Percentiles rank a stretch among this genome's conserved stretches.
phyloP scores from a whole-genome alignment of 2,329 filamentous ascomycete genomes.

The Byssochlamys sp. region DNA sequence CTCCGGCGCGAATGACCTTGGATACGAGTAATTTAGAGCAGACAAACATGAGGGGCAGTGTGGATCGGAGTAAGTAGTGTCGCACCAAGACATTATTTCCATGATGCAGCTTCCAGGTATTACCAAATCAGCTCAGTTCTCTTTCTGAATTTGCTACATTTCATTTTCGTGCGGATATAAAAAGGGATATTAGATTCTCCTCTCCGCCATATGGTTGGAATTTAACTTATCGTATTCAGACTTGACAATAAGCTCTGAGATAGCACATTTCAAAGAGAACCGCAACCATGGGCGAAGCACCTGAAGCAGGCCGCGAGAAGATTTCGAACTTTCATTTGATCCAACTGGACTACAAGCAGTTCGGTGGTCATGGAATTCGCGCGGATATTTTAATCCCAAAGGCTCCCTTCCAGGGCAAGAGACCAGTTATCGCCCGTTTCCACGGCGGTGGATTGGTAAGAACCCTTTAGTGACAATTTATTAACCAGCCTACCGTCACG shows the following conservation, averaged over 20 bases:
- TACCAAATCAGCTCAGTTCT: too few species aligned
- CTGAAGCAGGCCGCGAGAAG: background rate
- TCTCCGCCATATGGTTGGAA: background rate
- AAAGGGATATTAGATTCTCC: background rate
- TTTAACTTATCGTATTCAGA: too few species aligned
- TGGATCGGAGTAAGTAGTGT: too few species aligned
- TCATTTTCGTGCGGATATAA: background rate
- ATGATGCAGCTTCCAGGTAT: too few species aligned
- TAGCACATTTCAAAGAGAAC: background rate
- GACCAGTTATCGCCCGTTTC: slow-evolving; percentile 6
- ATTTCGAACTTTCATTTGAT: slow-evolving; percentile 3
- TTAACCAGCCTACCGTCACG: background rate
- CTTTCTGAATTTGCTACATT: too few species aligned
- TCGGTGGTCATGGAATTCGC: slow-evolving; percentile 6
- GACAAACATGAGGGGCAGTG: too few species aligned
- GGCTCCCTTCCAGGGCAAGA: slow-evolving; percentile 1
- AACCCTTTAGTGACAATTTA: background rate
- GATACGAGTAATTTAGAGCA: too few species aligned
- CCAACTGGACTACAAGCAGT: slow-evolving; percentile 5
- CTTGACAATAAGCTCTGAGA: too few species aligned
- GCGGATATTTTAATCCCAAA: slow-evolving; percentile 5
- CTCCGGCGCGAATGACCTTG: too few species aligned
- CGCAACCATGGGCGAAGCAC: background rate
- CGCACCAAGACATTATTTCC: too few species aligned
- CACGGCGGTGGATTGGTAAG: slow-evolving; percentile 8